A percentile compares a stretch with the other conserved stretches of the same genome.
Conservation (phyloP, 2,329 filamentous ascomycete species). For the Pseudogymnoascus sp. region DNA sequence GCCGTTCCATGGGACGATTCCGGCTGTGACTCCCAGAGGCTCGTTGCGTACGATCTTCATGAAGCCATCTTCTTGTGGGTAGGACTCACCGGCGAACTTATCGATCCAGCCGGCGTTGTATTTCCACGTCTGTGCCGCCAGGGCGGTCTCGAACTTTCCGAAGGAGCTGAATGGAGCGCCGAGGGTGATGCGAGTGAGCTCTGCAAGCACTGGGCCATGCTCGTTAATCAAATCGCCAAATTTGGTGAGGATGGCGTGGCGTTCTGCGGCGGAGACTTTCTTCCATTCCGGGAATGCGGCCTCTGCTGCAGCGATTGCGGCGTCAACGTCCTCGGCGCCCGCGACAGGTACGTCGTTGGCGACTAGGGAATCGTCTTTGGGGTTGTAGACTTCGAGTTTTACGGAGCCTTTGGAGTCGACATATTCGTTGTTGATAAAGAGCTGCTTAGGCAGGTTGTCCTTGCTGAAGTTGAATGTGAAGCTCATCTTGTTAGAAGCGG, state of each 20-base stretch:
- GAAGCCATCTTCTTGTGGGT: slow-evolving; percentile 41
- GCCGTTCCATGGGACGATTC: slow-evolving; percentile 54
- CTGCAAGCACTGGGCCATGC: slow-evolving; percentile 31
- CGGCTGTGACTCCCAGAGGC: slow-evolving; percentile 43
- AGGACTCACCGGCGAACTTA: slow-evolving; percentile 33
- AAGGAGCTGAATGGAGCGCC: slow-evolving; percentile 40
- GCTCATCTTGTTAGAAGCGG: too few species aligned
- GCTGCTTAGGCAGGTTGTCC: slow-evolving; percentile 33
- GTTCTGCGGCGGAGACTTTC: slow-evolving; percentile 31
- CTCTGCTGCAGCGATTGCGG: slow-evolving; percentile 38
- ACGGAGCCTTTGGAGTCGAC: slow-evolving; percentile 38
- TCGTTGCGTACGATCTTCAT: slow-evolving; percentile 33
- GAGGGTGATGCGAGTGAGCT: slow-evolving; percentile 40
- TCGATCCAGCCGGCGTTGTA: slow-evolving; percentile 36
- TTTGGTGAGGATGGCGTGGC: slow-evolving; percentile 37
- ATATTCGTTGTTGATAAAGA: slow-evolving; percentile 47
- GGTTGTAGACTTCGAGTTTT: slow-evolving; percentile 43
- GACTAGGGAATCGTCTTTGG: slow-evolving; percentile 42
- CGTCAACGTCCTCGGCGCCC: slow-evolving; percentile 39
- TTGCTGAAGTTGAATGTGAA: slow-evolving; percentile 28
- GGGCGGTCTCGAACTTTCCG: slow-evolving; percentile 37
- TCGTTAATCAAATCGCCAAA: slow-evolving; percentile 39
- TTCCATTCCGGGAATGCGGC: slow-evolving; percentile 42
- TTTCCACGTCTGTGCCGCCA: slow-evolving; percentile 24
- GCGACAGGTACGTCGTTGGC: slow-evolving; percentile 39